Evolutionary conservation across 306 rosid species (phyloP), one percentile per base, ranked within the genome.

Genomic region (Myrica gale): DNA sequence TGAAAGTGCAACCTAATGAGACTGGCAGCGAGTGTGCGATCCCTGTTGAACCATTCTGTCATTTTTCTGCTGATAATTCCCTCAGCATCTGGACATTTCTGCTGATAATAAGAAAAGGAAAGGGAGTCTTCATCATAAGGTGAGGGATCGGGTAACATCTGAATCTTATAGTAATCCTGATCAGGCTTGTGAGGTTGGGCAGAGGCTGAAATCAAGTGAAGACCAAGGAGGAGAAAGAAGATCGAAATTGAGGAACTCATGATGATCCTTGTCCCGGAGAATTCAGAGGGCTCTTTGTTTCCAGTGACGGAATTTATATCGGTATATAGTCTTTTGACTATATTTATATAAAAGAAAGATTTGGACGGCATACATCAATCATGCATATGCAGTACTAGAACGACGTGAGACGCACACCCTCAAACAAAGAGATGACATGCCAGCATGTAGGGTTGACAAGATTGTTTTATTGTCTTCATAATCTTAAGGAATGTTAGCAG

Each of bases 1-100:
- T 91, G 98, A 91, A 94, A 94, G 68, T 90, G 97, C 72, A 94
- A 69, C 81, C 98, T 87, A 13, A 90, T 26, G 72, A 94, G 87
- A 80, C 89, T 79, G 58, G 98, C 87, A 68, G 88, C 94, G 26
- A 91, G 45, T 79, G 88, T 78, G 76, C 23, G 42, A 63, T 93
- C 98, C 63, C 85, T 66, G 1, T 77, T 65, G 47, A 86, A 58
- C 97, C 96, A 87, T 74, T 89, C 74, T 53, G 52, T 55, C 12
- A 90, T 74, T 73, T 91, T 94, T 8, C 13, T 56, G 57, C 78
- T 86, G 8, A 94, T 75, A 52, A 88, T 90, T 69, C 80, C 73
- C 44, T 94, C 97, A 6, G 89, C 86, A 23, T 88, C 78, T 8
- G 95, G 91, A 45, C 98, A 94, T 56, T 69, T 90, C 73, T 72